Evolutionary conservation across 129 eudicot species (phyloP), one percentile per base, ranked within the genome.

Genomic region (Centaurea solstitialis): DNA sequence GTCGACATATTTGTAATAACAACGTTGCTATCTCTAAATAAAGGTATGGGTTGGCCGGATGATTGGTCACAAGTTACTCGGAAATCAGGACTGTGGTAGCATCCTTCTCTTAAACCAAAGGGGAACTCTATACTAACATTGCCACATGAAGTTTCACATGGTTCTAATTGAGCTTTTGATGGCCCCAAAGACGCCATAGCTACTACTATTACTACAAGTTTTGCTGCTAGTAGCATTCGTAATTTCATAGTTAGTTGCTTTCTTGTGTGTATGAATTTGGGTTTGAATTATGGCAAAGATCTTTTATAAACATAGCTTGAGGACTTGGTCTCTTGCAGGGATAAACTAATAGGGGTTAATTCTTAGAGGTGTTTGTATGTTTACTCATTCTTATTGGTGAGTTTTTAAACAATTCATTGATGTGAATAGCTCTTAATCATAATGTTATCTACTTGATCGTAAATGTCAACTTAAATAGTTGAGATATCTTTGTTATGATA

Each of bases 121-220:
- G 83, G 83, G 71, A 10, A 79, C 1, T 24, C 18, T 5, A 79
- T 79, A 11, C 9, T 23, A n/a, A 79, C 24, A 53, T 79, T 21
- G 3, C 77, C 76, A 79, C 83, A 79, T 65, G 74, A 66, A 39
- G 1, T 22, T 18, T 77, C 73, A 77, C 81, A 76, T 77, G 81
- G 26, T 3, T 77, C n/a, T 77, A 26, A 26, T 26, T 77, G 81
- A 40, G 41, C 74, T 65, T 11, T 66, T 41, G 74, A 9, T 23
- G 33, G 9, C 13, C 21, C 37, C 24, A 41, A 65, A 77, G 74
- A 24, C 67, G 74, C 43, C 26, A 12, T 3, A 20, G 72, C 30
- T 26, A 2, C 30, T 26, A 2, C 30, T 26, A 2, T 2, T 26
- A 26, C 30, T 26, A 26, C 30, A 0, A 26, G 1, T 26, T 1